Base-by-base conservation (phyloP, 805 yeast genomes). In the Zygotorulaspora florentina region DNA sequence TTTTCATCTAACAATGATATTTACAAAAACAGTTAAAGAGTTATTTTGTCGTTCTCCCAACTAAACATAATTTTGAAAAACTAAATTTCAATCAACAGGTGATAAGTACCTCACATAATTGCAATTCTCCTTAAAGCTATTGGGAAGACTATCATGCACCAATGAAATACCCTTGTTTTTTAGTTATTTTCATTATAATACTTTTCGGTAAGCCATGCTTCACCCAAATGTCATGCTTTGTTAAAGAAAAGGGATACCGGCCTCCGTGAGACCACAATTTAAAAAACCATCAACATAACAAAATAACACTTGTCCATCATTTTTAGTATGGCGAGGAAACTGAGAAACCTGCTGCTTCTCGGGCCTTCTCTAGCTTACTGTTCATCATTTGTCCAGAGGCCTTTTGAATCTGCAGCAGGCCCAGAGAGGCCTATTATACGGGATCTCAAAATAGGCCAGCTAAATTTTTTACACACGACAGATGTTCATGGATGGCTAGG, bases 401-500 rank as follows among this genome's bases (percentile, higher is more conserved):
- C 47, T 26, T 48, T 48, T 28, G 37, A 42, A 15, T 39, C 15
- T 4, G 46, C 31, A 28, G 5, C 43, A 25, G 30, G 31, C 20
- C 35, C 26, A 17, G 26, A 10, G 33, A 8, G 11, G 12, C 50
- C 35, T 35, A 38, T 39, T 26, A 35, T 56, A 12, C 45, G 93
- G 42, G 76, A 77, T n/a, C 57, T 89, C 26, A 58, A 65, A 9
- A 74, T 89, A 76, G 89, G 90, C 0, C 78, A 82, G 45, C 46
- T 93, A 39, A 91, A 93, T 67, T 87, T 93, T 56, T 58, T 91
- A 20, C 98, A 91, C 59, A 90, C 98, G 1, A 93, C 99, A 0
- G 99, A 93, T 58, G 91, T 97, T 2, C 99, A 93, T 64, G 97
- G 93, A 1, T 93, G 99, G 99, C 79, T 85, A 52, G 81, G 91